Conservation (phyloP, 2,329 filamentous ascomycete genomes). For the Phialophora tarda region DNA sequence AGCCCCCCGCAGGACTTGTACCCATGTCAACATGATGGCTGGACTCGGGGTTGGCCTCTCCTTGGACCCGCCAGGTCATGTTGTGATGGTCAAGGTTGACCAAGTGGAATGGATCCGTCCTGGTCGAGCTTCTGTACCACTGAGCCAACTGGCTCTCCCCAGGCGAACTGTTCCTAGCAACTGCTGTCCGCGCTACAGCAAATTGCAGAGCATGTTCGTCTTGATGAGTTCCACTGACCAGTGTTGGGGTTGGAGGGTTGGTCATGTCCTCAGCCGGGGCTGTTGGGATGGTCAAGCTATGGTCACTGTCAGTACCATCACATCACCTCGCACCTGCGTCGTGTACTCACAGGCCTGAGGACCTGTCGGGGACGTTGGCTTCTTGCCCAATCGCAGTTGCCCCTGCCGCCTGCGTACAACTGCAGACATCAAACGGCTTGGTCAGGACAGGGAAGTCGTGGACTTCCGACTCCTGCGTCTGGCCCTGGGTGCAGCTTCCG, state of each 20-base stretch:
- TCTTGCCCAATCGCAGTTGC: neutral
- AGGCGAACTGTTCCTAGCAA: neutral
- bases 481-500: neutral
- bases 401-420: neutral
- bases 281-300: neutral
- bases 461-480: neutral
- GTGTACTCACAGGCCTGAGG: neutral
- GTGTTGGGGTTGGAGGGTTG: neutral
- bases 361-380: neutral
- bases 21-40: neutral
- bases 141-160: neutral
- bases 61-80: neutral
- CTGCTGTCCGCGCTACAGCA: neutral
- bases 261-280: neutral
- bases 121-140: neutral
- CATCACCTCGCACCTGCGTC: neutral
- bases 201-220: neutral
- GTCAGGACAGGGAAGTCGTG: neutral
- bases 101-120: neutral
- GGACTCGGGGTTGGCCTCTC: neutral
- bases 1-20: neutral
- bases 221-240: neutral
- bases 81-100: neutral
- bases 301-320: neutral
- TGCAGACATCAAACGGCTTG: neutral